Base-by-base conservation (phyloP, 2,329 filamentous ascomycete genomes). In the Pezicula neosporulosa region DNA sequence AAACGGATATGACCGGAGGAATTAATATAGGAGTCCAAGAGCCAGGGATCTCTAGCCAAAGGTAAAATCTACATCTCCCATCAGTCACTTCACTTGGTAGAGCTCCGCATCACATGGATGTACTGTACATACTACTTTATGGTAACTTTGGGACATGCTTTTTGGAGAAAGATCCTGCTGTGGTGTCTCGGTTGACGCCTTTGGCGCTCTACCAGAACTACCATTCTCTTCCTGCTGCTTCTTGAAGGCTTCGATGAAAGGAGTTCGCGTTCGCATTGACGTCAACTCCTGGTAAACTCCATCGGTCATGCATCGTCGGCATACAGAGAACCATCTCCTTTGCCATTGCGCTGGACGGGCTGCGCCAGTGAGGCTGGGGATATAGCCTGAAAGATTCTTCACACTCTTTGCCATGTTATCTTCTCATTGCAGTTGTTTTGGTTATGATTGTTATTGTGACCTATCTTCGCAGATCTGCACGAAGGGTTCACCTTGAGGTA, bases 11-110 rank as follows among this genome's bases (percentile, higher is more conserved):
- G 82, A 1, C 86, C 86, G 2, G 79, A 81, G 0, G 83, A 77
- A 65, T 88, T 89, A 53, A 87, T 76, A 63, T 89, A 89, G 1
- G 80, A 82, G 65, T 89, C 86, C 30, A 87, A 69, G 9, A 89
- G 70, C 85, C 85, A 89, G 56, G 83, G 83, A 64, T 89, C 85
- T 67, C 80, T 78, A 18, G 81, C 82, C 35, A 89, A 68, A 2
- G 83, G 83, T 28, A 87, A 67, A 15, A 83, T 70, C 81, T 85
- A 24, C 6, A 69, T 37, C 47, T 30, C 15, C 27, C 15, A 21
- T n/a, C 3, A 6, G 43, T 30, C 15, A 27, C 19, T 6, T 28
- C 30, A n/a, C n/a, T n/a, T n/a, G 3, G 3, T 12, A 18, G 18
- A 19, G 41, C 42, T 50, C 50, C 27, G 18, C 39, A 47, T 54